These are phyloP conservation scores for Aegilops sharonensis DNA, from an alignment of 176 grass and related monocot species.

Conservation along the genomic window DNA sequence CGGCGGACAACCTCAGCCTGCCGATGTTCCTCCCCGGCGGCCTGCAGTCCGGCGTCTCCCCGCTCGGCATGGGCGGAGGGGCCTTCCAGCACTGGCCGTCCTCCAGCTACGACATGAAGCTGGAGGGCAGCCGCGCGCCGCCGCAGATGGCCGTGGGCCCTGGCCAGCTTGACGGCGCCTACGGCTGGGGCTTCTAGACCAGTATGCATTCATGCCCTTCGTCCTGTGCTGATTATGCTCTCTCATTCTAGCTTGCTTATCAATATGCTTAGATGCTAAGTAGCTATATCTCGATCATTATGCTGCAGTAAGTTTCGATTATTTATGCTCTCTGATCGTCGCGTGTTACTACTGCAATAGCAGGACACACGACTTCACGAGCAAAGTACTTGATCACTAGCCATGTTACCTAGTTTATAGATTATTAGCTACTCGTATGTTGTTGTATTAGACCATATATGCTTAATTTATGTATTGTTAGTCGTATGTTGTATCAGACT, in stretches of 20 bases:
- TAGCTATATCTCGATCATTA: not conserved
- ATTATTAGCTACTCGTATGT: not conserved
- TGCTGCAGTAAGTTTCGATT: not conserved
- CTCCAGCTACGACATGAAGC: slow-evolving; percentile 43
- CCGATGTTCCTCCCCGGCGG: slow-evolving; percentile 46
- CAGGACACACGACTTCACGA: not conserved
- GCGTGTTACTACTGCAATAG: not conserved
- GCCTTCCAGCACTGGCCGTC: slow-evolving; percentile 25
- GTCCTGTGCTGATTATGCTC: not conserved
- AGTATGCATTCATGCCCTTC: not conserved
- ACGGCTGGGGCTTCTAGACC: slow-evolving; percentile 43
- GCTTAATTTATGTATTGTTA: not conserved
- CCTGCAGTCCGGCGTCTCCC: not conserved
- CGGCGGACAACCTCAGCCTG: slow-evolving; percentile 48
- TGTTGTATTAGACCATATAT: not conserved
- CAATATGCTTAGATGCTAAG: not conserved
- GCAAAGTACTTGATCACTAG: not conserved
- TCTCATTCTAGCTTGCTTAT: not conserved
- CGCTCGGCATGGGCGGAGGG: not conserved
- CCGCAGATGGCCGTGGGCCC: slow-evolving; percentile 47
- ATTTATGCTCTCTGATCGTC: not conserved
- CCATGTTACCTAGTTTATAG: not conserved
- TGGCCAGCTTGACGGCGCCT: slow-evolving; percentile 68
- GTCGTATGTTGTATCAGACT: not conserved
- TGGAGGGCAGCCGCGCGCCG: slow-evolving; percentile 29